phyloP scores from a whole-genome alignment of 257 asterid genomes.

The Oldenlandia corymbosa region DNA sequence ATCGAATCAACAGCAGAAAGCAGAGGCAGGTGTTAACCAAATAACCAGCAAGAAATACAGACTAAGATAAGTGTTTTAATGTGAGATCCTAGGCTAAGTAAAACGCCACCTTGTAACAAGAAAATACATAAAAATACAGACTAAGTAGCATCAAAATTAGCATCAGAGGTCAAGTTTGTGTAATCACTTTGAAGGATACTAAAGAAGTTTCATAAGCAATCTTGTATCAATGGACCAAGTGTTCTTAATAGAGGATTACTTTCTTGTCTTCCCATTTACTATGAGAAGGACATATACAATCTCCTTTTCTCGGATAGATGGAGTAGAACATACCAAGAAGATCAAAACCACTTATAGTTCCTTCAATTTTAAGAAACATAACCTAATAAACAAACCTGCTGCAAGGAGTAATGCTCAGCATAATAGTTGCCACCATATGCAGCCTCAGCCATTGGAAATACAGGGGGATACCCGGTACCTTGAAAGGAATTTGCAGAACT shows the following conservation, averaged over 20 bases:
- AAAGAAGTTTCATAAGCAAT: neutral
- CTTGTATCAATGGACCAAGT: neutral
- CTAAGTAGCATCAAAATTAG: neutral
- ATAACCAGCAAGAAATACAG: neutral
- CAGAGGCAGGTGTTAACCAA: neutral
- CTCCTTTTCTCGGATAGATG: no score
- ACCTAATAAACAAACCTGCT: constrained; percentile 39
- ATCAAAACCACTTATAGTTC: neutral
- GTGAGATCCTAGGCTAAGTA: no score
- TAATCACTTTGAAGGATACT: neutral
- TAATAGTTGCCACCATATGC: constrained; percentile 37
- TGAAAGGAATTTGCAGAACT: constrained; percentile 15
- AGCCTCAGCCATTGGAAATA: constrained; percentile 31
- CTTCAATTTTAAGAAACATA: neutral
- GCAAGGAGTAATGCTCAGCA: constrained; percentile 32
- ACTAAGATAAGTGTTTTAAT: no score
- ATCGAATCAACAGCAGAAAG: neutral
- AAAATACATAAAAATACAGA: no score
- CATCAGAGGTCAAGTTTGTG: neutral
- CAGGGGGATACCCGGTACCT: constrained; percentile 42
- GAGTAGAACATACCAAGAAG: constrained; percentile 5
- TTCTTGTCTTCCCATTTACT: constrained; percentile 3
- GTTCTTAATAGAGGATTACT: no score
- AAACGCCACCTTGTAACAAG: no score
- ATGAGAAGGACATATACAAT: neutral